Evolutionary conservation across 2,329 filamentous ascomycete species (phyloP).

Genomic region (Bretziella fagacearum): DNA sequence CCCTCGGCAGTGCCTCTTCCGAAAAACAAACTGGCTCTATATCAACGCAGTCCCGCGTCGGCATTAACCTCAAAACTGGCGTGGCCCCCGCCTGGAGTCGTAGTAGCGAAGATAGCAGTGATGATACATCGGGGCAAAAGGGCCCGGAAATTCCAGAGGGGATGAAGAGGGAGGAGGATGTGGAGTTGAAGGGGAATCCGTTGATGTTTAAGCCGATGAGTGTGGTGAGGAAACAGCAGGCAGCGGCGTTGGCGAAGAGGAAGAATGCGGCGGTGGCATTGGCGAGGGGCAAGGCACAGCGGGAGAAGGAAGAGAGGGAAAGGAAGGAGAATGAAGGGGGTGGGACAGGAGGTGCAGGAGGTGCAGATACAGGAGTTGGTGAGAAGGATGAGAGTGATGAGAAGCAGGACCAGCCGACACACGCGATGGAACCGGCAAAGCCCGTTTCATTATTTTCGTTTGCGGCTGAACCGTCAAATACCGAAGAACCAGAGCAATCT

Average conservation of each 20-base stretch:
- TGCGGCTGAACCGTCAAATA: constrained; percentile 14
- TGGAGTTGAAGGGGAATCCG: constrained; percentile 58
- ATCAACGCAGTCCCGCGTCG: constrained; percentile 17
- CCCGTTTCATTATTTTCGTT: constrained; percentile 56
- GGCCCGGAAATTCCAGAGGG: constrained; percentile 35
- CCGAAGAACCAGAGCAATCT: constrained; percentile 16
- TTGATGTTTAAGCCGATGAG: constrained; percentile 83
- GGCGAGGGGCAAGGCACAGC: not conserved
- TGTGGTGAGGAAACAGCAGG: constrained; percentile 49
- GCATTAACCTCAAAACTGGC: constrained; percentile 63
- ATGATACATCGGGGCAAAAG: constrained; percentile 17
- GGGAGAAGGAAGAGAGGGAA: not conserved
- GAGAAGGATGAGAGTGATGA: not conserved
- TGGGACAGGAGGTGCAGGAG: too few species aligned
- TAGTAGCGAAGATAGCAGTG: constrained; percentile 18
- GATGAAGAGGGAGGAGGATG: constrained; percentile 42
- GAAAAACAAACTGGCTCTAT: not conserved
- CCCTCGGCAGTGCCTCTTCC: constrained; percentile 16
- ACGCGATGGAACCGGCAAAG: constrained; percentile 17
- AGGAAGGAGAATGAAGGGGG: not conserved
- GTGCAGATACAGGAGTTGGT: too few species aligned
- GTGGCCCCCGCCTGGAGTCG: constrained; percentile 67
- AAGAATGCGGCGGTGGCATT: constrained; percentile 27
- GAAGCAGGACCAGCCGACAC: not conserved
- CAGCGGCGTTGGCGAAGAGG: constrained; percentile 38